Base-by-base conservation (phyloP, 805 yeast species). In the Pichia rugopelliculosa region DNA sequence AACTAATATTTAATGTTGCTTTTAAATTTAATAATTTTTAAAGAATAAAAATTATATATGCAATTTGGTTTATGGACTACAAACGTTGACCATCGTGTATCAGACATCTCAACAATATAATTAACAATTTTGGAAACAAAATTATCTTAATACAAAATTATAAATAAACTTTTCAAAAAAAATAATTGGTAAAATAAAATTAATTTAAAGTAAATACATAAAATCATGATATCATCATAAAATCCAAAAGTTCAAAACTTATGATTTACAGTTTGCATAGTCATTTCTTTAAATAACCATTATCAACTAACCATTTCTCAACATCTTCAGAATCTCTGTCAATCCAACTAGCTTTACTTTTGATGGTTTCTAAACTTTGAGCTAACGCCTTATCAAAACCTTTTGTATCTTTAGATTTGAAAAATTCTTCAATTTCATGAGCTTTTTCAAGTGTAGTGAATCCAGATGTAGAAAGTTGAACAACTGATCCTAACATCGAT, bases 401-500 rank as follows among this genome's bases (percentile, higher is more conserved):
- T 58, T 70, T 72, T 40, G 74, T 69, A 51, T 78, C 74, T 61
- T 74, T 77, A 50, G 58, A 65, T 23, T 59, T 59, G 60, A 79
- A 80, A 62, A 78, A 80, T 11, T 46, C 57, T 47, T 67, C 68
- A 45, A 78, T 67, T 44, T 71, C 74, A n/a, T 63, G 58, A 43
- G 64, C 62, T 53, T 67, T 73, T 33, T 68, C 70, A 55, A 56
- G 57, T 18, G 72, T 55, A 30, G 74, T 71, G 52, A 71, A 70
- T 38, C 61, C 68, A 48, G 55, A 68, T 41, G 86, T 75, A 42
- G 82, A 68, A 33, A 84, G 53, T 27, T 74, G 71, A 36, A 91
- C 84, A 49, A 93, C 81, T 18, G 82, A 72, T 20, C 91, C 84
- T 57, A 91, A 72, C 87, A 89, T 79, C 22, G 88, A 74, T 53